These are phyloP conservation scores for Annulohypoxylon truncatum DNA, from an alignment of 2,329 filamentous ascomycete species.

Conservation along the genomic window DNA sequence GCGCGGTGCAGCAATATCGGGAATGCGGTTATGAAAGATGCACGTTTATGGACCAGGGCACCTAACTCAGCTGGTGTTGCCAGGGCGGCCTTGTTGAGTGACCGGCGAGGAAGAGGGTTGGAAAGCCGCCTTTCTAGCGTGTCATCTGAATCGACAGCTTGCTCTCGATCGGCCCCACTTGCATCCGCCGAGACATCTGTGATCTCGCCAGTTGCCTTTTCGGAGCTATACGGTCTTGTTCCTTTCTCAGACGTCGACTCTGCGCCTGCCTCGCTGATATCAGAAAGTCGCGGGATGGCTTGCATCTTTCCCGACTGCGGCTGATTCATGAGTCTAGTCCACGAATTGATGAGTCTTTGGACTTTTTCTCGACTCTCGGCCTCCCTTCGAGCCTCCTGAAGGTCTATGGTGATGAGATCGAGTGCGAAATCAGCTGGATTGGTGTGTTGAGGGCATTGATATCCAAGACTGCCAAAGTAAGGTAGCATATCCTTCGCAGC, in stretches of 20 bases:
- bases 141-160: conserved; percentile 1
- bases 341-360: conserved; percentile 68
- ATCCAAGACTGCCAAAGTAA: conserved; percentile 71
- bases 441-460: conserved; percentile 74
- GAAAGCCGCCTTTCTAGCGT: conserved; percentile 31
- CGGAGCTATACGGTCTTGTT: background rate
- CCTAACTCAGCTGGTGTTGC: conserved; percentile 79
- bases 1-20: conserved; percentile 76
- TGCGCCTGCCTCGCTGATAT: conserved; percentile 47
- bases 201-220: conserved; percentile 13
- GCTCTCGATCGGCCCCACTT: conserved; percentile 13
- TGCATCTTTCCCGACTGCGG: conserved; percentile 1
- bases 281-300: conserved; percentile 43
- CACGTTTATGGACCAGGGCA: conserved; percentile 71
- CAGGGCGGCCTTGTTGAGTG: conserved; percentile 59
- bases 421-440: conserved; percentile 84
- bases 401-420: conserved; percentile 80
- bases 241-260: conserved; percentile 30
- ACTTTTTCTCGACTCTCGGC: conserved; percentile 72
- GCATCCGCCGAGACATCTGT: conserved; percentile 12
- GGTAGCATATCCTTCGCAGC: conserved; percentile 70
- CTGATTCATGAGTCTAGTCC: conserved; percentile 54
- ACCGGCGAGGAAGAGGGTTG: conserved; percentile 52
- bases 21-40: conserved; percentile 71
- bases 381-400: conserved; percentile 74